Conservation (phyloP, 139 green algal genomes). For the Pycnococcus provasolii region DNA sequence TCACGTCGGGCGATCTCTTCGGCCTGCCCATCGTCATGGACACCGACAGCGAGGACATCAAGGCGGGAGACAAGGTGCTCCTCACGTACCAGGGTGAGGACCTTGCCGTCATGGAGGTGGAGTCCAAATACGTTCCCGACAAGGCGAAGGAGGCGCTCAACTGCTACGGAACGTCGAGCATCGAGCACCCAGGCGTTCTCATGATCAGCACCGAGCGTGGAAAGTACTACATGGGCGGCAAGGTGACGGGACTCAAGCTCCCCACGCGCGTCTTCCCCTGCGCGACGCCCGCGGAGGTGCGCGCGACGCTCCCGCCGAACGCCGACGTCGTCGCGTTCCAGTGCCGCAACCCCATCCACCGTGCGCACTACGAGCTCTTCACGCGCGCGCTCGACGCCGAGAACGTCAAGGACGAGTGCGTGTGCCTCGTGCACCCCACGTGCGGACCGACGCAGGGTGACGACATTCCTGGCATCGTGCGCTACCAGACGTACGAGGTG, state of each 20-base stretch:
- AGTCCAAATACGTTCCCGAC: constrained; percentile 52
- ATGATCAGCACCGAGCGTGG: constrained; percentile 77
- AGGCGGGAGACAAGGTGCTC: constrained; percentile 36
- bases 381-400: constrained; percentile 60
- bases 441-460: constrained; percentile 84
- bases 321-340: constrained; percentile 68
- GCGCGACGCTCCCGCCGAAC: constrained; percentile 45
- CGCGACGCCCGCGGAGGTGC: constrained; percentile 54
- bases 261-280: constrained; percentile 55
- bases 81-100: constrained; percentile 56
- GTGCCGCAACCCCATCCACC: constrained; percentile 75
- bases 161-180: constrained; percentile 66
- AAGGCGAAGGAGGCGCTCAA: constrained; percentile 62
- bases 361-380: constrained; percentile 82
- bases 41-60: constrained; percentile 55
- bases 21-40: constrained; percentile 75
- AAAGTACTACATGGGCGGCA: constrained; percentile 60
- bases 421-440: constrained; percentile 75
- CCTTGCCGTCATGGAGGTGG: constrained; percentile 48
- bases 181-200: constrained; percentile 71
- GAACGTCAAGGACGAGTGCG: constrained; percentile 52
- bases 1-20: constrained; percentile 48
- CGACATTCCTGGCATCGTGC: constrained; percentile 86
- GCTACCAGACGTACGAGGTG: constrained; percentile 73
- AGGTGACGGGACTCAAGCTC: constrained; percentile 27